phyloP scores from a whole-genome alignment of 345 rosid species.

The Pugionium cornutum region DNA sequence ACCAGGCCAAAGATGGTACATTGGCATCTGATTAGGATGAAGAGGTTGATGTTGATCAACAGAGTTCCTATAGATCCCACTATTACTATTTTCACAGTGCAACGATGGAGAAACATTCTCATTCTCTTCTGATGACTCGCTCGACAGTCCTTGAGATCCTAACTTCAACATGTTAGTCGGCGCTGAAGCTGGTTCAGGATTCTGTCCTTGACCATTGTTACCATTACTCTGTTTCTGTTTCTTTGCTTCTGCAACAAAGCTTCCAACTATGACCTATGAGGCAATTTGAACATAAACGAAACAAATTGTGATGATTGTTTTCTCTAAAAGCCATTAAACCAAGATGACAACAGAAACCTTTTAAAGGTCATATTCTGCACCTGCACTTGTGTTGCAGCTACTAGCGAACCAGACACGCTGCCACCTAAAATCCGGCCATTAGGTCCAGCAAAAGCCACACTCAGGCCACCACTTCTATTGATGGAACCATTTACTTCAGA shows the following conservation, averaged over 20 bases:
- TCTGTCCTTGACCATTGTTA: conserved; percentile 27
- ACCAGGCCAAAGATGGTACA: conserved; percentile 29
- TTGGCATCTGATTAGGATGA: conserved; percentile 31
- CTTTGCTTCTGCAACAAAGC: conserved; percentile 71
- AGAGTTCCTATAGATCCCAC: conserved; percentile 24
- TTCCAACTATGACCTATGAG: conserved; percentile 76
- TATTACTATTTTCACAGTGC: conserved; percentile 22
- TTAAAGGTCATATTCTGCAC: conserved; percentile 35
- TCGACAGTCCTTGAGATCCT: conserved; percentile 73
- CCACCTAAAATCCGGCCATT: conserved; percentile 87
- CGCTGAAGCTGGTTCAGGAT: conserved; percentile 59
- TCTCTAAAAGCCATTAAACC: background rate
- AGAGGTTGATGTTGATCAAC: conserved; percentile 30
- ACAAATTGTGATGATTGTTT: background rate
- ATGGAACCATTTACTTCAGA: conserved; percentile 54
- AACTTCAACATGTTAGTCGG: conserved; percentile 61
- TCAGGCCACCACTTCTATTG: conserved; percentile 55
- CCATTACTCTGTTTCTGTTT: conserved; percentile 42
- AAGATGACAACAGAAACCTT: no score
- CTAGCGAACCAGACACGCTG: conserved; percentile 65
- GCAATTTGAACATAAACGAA: conserved; percentile 11
- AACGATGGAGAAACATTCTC: conserved; percentile 43
- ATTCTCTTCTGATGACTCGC: conserved; percentile 76
- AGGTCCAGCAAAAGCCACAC: conserved; percentile 71
- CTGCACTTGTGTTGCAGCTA: conserved; percentile 88